Percentiles rank a stretch among this genome's conserved stretches.
phyloP scores from a whole-genome alignment of 306 rosid genomes.

The Medicago arabica region DNA sequence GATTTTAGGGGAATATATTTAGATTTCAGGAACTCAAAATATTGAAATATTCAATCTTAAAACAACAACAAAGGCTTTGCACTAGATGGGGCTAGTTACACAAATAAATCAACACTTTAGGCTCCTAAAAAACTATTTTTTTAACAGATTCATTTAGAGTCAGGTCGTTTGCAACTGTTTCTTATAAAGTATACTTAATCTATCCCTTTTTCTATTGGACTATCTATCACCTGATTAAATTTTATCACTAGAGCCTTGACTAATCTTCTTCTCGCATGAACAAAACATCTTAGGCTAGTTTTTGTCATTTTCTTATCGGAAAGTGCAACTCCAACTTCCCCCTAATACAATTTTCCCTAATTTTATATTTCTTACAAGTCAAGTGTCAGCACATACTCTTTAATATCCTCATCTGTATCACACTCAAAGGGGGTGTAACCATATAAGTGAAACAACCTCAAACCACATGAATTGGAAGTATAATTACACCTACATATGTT shows the following conservation, averaged over 20 bases:
- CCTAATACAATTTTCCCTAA: slow-evolving; percentile 1
- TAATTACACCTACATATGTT: slow-evolving; percentile 1
- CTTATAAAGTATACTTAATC: slow-evolving; percentile 18
- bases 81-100: slow-evolving; percentile 1
- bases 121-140: neutral
- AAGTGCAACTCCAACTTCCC: slow-evolving; percentile 6
- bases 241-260: slow-evolving; percentile 7
- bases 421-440: slow-evolving; percentile 7
- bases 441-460: slow-evolving; percentile 23
- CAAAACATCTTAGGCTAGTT: slow-evolving; percentile 23
- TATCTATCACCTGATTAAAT: slow-evolving; percentile 17
- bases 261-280: slow-evolving; percentile 31
- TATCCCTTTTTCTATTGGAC: slow-evolving; percentile 15
- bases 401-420: slow-evolving; percentile 2
- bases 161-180: slow-evolving; percentile 15
- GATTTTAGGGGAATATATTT: slow-evolving; percentile 15
- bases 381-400: neutral
- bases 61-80: slow-evolving; percentile 5
- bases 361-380: slow-evolving; percentile 17
- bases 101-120: slow-evolving; percentile 26
- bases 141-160: slow-evolving; percentile 9
- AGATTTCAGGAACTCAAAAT: slow-evolving; percentile 30
- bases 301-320: slow-evolving; percentile 25
- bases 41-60: slow-evolving; percentile 21
- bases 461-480: slow-evolving; percentile 20